Base-by-base conservation (phyloP, 495 filamentous ascomycete genomes). In the Podospora pseudopauciseta region DNA sequence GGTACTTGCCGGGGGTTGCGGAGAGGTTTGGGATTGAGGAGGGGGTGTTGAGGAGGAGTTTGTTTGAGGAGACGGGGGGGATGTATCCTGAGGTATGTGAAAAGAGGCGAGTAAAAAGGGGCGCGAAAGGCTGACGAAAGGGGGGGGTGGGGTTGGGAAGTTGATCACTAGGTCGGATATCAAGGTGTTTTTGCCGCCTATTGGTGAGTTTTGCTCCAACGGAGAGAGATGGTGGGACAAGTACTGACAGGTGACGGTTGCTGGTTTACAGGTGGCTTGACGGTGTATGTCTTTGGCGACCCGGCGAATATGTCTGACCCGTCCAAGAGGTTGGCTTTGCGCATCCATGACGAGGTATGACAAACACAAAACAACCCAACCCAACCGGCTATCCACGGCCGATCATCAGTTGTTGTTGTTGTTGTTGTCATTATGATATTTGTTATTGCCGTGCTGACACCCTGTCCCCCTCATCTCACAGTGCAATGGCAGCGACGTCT, bases 401-500 rank as follows among this genome's bases (percentile, higher is more conserved):
- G 4, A 0, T 32, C 30, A 32, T 32, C 4, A 32, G 23, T 30
- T 26, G 56, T 20, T 20, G 20, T 20, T 20, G 19, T 63, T 49
- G 53, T 28, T 67, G 65, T 64, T 65, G 39, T 64, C 64, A 30
- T 63, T 60, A 56, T 56, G 6, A 68, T 63, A 34, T 66, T 66
- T 44, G 28, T 32, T 30, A 49, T 49, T 11, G 39, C 13, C 2
- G 39, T 13, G 39, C 39, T 49, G 39, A 49, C 39, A 49, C 39
- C 9, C 39, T 1, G 39, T 1, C 39, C 15, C 15, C 15, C 15
- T 13, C 15, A 15, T 58, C 65, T 62, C 57, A 32, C 60, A 86
- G 85, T 93, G 94, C 82, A 98, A 98, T 77, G 94, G 95, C 65
- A 94, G 91, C 78, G 95, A 99, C 84, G 95, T 99, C 65, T 99